Base-by-base conservation (phyloP, 2,329 filamentous ascomycete genomes). In the Elsinoe australis region DNA sequence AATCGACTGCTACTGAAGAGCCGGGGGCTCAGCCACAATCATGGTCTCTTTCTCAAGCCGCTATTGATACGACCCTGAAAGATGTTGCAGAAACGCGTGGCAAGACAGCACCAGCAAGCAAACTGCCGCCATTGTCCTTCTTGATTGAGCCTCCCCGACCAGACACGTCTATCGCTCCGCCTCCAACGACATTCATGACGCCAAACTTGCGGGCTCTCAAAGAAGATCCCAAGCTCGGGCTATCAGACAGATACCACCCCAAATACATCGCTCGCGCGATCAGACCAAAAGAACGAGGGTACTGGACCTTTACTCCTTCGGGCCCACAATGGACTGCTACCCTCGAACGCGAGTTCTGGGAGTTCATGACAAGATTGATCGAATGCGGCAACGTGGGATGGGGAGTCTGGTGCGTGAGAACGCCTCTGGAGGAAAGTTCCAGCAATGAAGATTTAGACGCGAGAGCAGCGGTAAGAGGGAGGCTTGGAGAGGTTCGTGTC, bases 261-360 rank as follows among this genome's bases (percentile, higher is more conserved):
- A 34, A 54, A 2, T 53, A 39, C 4, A 52, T 76, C 45, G 65
- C 66, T 1, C 70, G 82, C 3, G 59, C 64, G 0, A 65, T 83
- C 1, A 65, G 72, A 2, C 64, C 66, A 0, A 75, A 83, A 29
- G 87, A 94, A 61, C 74, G 89, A 12, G 89, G 88, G 0, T 80
- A 85, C 64, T 95, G 89, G 89, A 63, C 71, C 2, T 58, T 95
- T 31, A 12, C 14, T 5, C 28, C 42, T 3, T 69, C 80, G 53
- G 80, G 75, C 54, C 59, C 64, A 0, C 44, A 55, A 1, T 87
- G 83, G 83, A 59, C 67, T 0, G 46, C 59, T 0, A 61, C 65
- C 0, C 58, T 72, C 3, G 74, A 76, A 42, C 61, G 68, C 12
- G 66, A 71, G 2, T 73, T 80, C 5, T 89, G 85, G 83, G 63